A percentile compares a stretch with the other conserved stretches of the same genome.
Conservation (phyloP, 1,284 basidiomycete species). For the Sanghuangporus sanghuang region DNA sequence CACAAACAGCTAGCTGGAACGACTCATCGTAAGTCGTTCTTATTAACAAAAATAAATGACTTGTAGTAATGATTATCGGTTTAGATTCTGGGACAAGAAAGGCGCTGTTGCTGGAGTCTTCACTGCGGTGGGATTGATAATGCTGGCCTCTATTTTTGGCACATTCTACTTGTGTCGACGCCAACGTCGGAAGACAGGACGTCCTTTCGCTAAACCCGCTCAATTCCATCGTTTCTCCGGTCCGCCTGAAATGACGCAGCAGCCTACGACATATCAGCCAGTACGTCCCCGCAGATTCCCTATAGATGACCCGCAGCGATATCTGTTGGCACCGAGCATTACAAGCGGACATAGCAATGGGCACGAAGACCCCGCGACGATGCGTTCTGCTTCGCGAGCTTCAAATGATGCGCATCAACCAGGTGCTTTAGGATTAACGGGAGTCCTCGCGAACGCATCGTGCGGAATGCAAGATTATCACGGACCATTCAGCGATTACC, state of each 20-base stretch:
- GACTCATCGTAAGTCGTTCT: conserved; percentile 1
- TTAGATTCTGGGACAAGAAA: conserved; percentile 49
- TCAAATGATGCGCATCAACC: neutral
- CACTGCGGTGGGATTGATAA: conserved; percentile 42
- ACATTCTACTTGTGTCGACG: conserved; percentile 37
- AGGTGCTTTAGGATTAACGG: conserved; percentile 24
- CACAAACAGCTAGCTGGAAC: neutral
- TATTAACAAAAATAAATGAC: neutral
- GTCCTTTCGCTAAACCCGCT: neutral
- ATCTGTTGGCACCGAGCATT: conserved; percentile 16
- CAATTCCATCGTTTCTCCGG: conserved; percentile 4
- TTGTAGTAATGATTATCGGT: neutral
- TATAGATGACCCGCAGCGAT: conserved; percentile 14
- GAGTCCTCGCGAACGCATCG: conserved; percentile 19
- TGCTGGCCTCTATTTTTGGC: conserved; percentile 32
- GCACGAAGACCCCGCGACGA: neutral
- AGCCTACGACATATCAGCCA: conserved; percentile 11
- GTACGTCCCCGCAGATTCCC: neutral
- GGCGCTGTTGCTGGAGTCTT: conserved; percentile 56
- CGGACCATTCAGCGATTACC: conserved; percentile 23
- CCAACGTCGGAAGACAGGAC: conserved; percentile 23
- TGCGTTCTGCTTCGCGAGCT: neutral
- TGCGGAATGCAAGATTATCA: conserved; percentile 19
- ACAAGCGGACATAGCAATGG: conserved; percentile 12
- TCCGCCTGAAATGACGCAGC: conserved; percentile 4